Evolutionary conservation across 1,139 yeast genomes (phyloP).

Genomic region (Yamadazyma dendronema): DNA sequence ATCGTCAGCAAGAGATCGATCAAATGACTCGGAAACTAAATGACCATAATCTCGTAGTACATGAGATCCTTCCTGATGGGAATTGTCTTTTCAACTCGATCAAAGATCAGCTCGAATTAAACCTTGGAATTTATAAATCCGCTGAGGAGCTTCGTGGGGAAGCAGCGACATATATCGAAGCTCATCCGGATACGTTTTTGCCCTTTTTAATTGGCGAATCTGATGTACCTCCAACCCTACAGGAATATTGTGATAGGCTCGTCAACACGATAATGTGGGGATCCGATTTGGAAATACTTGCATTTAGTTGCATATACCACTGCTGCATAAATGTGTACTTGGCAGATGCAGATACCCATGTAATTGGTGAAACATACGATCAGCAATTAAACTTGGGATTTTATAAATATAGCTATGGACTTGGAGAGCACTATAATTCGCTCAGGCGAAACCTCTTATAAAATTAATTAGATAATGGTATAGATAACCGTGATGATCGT

Average conservation of each 20-base stretch:
- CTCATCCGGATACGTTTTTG: constrained; percentile 64
- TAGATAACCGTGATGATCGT: neutral
- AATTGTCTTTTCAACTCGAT: constrained; percentile 89
- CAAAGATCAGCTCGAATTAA: constrained; percentile 60
- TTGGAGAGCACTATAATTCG: constrained; percentile 95
- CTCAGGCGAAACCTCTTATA: constrained; percentile 32
- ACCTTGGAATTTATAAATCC: constrained; percentile 19
- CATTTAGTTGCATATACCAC: constrained; percentile 64
- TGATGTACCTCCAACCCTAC: constrained; percentile 59
- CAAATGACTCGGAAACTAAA: constrained; percentile 55
- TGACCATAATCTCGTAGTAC: constrained; percentile 46
- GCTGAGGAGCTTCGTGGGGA: constrained; percentile 57
- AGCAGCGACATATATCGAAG: constrained; percentile 67
- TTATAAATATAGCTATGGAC: constrained; percentile 80
- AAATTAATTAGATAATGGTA: neutral
- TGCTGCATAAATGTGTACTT: constrained; percentile 75
- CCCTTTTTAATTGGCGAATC: constrained; percentile 86
- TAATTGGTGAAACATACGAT: constrained; percentile 44
- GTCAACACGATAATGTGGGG: constrained; percentile 90
- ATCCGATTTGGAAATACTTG: constrained; percentile 87
- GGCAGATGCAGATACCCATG: constrained; percentile 67
- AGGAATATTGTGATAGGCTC: constrained; percentile 66
- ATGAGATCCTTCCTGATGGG: constrained; percentile 86
- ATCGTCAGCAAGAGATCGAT: constrained; percentile 67
- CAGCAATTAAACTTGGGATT: constrained; percentile 66